Percentiles rank a stretch among this genome's conserved stretches.
phyloP scores from a whole-genome alignment of 2,329 filamentous ascomycete species.

The Neonectria magnoliae region DNA sequence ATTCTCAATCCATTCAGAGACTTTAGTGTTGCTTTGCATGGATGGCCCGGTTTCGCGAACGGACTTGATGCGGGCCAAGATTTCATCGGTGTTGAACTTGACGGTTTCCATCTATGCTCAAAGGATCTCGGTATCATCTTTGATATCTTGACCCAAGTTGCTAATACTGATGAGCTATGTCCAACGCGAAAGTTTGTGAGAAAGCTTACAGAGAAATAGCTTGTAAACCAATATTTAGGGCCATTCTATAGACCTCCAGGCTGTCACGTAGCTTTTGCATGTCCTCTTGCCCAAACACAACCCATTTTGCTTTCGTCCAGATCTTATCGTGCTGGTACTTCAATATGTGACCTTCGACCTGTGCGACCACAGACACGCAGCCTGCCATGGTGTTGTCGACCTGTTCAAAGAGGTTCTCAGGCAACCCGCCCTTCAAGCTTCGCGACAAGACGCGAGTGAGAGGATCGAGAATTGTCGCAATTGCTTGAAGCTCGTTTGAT shows the following conservation, averaged over 20 bases:
- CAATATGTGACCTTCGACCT: not conserved
- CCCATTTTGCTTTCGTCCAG: slow-evolving; percentile 13
- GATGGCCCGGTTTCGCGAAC: not conserved
- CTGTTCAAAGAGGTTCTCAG: slow-evolving; percentile 3
- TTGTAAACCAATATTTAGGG: slow-evolving; percentile 8
- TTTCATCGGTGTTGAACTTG: slow-evolving; percentile 6
- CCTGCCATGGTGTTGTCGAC: slow-evolving; percentile 3
- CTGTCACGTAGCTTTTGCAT: not conserved
- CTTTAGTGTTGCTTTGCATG: not conserved
- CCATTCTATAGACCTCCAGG: slow-evolving; percentile 5
- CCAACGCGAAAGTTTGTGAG: too few species aligned
- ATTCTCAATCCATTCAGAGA: slow-evolving; percentile 8
- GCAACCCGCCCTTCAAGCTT: not conserved
- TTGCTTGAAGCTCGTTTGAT: not conserved
- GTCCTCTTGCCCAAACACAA: slow-evolving; percentile 7
- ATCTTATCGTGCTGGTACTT: too few species aligned
- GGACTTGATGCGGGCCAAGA: slow-evolving; percentile 1
- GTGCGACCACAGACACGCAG: not conserved
- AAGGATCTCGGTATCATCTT: slow-evolving; percentile 1
- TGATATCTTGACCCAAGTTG: not conserved
- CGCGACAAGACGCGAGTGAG: not conserved
- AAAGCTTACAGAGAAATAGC: slow-evolving; percentile 3
- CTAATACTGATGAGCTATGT: not conserved
- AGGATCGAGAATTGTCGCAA: not conserved
- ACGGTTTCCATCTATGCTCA: not conserved